Percentiles rank a stretch among this genome's conserved stretches.
phyloP scores from a whole-genome alignment of 2,329 filamentous ascomycete genomes.

The Aspergillus transmontanensis region DNA sequence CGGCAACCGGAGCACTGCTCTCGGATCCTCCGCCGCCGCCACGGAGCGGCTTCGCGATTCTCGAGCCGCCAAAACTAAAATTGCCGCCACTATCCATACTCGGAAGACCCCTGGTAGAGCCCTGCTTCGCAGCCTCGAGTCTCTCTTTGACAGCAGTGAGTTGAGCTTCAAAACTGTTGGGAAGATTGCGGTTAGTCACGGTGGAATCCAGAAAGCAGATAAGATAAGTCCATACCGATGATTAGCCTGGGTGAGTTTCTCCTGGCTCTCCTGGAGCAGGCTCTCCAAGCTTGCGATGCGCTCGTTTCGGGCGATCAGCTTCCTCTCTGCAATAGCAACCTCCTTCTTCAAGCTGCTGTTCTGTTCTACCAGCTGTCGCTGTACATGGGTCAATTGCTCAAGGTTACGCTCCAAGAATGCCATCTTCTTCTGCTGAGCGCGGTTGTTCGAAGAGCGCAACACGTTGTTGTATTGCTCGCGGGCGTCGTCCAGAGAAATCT shows the following conservation, averaged over 20 bases:
- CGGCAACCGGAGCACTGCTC: slow-evolving; percentile 40
- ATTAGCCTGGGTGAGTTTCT: slow-evolving; percentile 96
- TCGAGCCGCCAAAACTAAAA: slow-evolving; percentile 68
- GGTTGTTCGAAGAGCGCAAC: slow-evolving; percentile 92
- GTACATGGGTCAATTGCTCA: slow-evolving; percentile 95
- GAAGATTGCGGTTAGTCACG: slow-evolving; percentile 14
- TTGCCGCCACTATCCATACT: slow-evolving; percentile 65
- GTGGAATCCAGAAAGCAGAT: neutral
- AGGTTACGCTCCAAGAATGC: slow-evolving; percentile 97
- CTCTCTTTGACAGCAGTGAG: slow-evolving; percentile 97
- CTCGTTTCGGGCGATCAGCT: slow-evolving; percentile 94
- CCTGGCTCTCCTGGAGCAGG: slow-evolving; percentile 92
- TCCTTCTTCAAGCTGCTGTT: slow-evolving; percentile 98
- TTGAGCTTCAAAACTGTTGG: slow-evolving; percentile 86
- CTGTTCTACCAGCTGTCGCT: slow-evolving; percentile 96
- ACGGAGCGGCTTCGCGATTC: slow-evolving; percentile 67
- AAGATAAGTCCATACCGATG: slow-evolving; percentile 72
- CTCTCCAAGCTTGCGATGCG: slow-evolving; percentile 92
- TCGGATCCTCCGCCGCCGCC: slow-evolving; percentile 46
- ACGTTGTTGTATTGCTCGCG: slow-evolving; percentile 99
- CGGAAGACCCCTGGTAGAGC: slow-evolving; percentile 81
- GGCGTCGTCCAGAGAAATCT: slow-evolving; percentile 96
- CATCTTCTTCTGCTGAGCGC: slow-evolving; percentile 99
- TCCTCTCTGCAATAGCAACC: slow-evolving; percentile 96
- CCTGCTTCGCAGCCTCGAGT: slow-evolving; percentile 90